Base-by-base conservation (phyloP, 1,284 basidiomycete species). In the Lignosus rhinocerotis region DNA sequence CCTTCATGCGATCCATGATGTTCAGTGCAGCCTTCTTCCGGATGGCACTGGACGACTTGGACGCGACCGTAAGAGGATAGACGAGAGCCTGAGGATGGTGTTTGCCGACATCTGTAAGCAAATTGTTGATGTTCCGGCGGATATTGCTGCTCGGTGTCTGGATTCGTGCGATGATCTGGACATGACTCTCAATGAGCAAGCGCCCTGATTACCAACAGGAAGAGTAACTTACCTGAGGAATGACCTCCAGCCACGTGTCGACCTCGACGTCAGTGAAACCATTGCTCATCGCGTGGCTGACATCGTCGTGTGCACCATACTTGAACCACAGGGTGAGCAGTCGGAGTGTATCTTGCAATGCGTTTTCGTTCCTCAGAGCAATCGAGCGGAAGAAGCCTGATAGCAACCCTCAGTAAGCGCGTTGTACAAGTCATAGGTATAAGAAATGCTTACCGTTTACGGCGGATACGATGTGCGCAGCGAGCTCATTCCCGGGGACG, bases 271-370 rank as follows among this genome's bases (percentile, higher is more conserved):
- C 89, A 1, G 86, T 85, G 75, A 98, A 95, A 1, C 96, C 97
- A 61, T 81, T 87, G 52, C 84, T 86, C 78, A 99, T 96, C 0
- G 95, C 93, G 67, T 92, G 83, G 69, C 90, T 93, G 62, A 99
- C 95, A 59, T 95, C 91, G 52, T 92, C 87, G 66, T 97, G 90
- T 50, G 90, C 87, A 12, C 97, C 97, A 72, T 93, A 99, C 71
- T 97, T 97, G 83, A 99, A 99, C 97, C 97, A 99, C 6, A 99
- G 78, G 0, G 97, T 98, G 36, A 99, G 79, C 14, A 99, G 78
- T 36, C 97, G 87, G 32, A 99, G 80, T 1, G 93, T 98, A 67
- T 99, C 97, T 72, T 99, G 97, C 21, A 99, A 77, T 4, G 95
- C 90, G 70, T 97, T 96, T 67, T 94, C 91, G 60, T 89, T 95